Conservation (phyloP, 768 basidiomycete genomes). For the Boletus fagicola region DNA sequence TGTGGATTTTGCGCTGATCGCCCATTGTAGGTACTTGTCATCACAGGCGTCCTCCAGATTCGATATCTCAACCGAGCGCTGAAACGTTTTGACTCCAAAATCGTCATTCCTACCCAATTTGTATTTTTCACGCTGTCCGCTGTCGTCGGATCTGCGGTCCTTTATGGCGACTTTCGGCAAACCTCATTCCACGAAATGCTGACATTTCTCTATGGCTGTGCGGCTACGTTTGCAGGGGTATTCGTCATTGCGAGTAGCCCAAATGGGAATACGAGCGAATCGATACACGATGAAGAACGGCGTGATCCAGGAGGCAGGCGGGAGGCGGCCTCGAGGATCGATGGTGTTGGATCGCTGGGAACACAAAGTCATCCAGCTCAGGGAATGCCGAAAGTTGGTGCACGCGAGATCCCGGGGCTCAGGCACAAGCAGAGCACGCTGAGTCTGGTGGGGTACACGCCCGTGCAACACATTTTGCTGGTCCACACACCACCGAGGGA, state of each 20-base stretch:
- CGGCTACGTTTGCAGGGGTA: slow-evolving; percentile 86
- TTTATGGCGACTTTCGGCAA: slow-evolving; percentile 90
- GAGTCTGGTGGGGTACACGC: slow-evolving; percentile 67
- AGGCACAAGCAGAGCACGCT: slow-evolving; percentile 55
- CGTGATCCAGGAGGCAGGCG: slow-evolving; percentile 31
- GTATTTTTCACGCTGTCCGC: slow-evolving; percentile 92
- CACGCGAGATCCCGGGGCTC: slow-evolving; percentile 45
- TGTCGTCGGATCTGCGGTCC: slow-evolving; percentile 87
- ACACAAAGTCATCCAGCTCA: slow-evolving; percentile 41
- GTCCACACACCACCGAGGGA: slow-evolving; percentile 65
- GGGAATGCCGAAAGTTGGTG: slow-evolving; percentile 44
- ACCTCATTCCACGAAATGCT: slow-evolving; percentile 79
- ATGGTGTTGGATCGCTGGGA: slow-evolving; percentile 23
- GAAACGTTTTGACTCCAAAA: slow-evolving; percentile 93
- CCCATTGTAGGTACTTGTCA: slow-evolving; percentile 53
- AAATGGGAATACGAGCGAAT: slow-evolving; percentile 29
- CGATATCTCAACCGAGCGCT: slow-evolving; percentile 82
- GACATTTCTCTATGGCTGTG: slow-evolving; percentile 84
- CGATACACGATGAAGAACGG: slow-evolving; percentile 29
- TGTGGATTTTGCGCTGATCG: slow-evolving; percentile 8
- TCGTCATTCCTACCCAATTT: slow-evolving; percentile 93
- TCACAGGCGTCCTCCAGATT: slow-evolving; percentile 82
- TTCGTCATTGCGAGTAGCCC: slow-evolving; percentile 80
- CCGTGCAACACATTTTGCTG: slow-evolving; percentile 71
- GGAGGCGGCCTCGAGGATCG: slow-evolving; percentile 30